These are phyloP conservation scores for Russula earlei DNA, from an alignment of 768 basidiomycete genomes.

Conservation along the genomic window DNA sequence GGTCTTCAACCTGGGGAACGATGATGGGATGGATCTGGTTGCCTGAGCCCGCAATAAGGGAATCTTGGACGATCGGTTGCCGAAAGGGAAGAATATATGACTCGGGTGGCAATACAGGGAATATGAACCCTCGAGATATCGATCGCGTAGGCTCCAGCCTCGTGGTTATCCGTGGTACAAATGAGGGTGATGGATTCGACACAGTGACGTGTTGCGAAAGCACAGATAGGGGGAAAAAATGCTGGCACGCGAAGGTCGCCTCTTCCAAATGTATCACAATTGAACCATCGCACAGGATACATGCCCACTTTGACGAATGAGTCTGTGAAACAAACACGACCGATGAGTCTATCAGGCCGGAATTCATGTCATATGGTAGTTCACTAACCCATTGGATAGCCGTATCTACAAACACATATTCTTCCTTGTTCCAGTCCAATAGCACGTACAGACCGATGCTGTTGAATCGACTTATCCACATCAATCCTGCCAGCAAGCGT, in stretches of 20 bases:
- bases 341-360: not conserved
- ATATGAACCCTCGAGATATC: slow-evolving; percentile 22
- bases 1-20: not conserved
- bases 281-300: slow-evolving; percentile 54
- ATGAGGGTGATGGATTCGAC: slow-evolving; percentile 9
- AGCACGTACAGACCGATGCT: slow-evolving; percentile 55
- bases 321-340: slow-evolving; percentile 29
- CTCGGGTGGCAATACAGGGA: slow-evolving; percentile 16
- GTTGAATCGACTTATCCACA: slow-evolving; percentile 49
- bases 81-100: slow-evolving; percentile 13
- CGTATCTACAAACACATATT: slow-evolving; percentile 67
- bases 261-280: slow-evolving; percentile 72
- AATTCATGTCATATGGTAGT: not conserved
- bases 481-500: slow-evolving; percentile 56
- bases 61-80: slow-evolving; percentile 8
- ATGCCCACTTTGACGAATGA: slow-evolving; percentile 67
- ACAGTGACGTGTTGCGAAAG: slow-evolving; percentile 27
- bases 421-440: slow-evolving; percentile 53
- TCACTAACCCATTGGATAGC: slow-evolving; percentile 60
- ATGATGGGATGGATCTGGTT: not conserved
- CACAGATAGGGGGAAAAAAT: slow-evolving; percentile 52
- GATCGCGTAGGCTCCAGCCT: slow-evolving; percentile 20
- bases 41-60: not conserved
- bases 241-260: slow-evolving; percentile 51
- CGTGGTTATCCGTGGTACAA: slow-evolving; percentile 22